A percentile compares a stretch with the other conserved stretches of the same genome.
phyloP scores from a whole-genome alignment of 73 alveolate genomes.

The Urostyla sp. region DNA sequence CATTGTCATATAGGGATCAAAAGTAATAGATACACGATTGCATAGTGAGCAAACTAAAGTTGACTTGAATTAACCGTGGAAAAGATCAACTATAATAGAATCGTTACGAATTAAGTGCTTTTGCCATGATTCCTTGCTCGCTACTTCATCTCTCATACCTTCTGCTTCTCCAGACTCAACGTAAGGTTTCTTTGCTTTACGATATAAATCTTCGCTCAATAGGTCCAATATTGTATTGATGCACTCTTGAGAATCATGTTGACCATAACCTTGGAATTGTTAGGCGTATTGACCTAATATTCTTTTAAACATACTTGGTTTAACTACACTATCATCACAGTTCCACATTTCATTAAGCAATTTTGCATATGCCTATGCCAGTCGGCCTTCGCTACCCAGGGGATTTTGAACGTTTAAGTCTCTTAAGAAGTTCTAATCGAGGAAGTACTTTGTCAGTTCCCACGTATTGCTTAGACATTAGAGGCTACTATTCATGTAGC shows the following conservation, averaged over 20 bases:
- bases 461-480: constrained; percentile 79
- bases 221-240: constrained; percentile 77
- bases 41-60: constrained; percentile 86
- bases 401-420: constrained; percentile 69
- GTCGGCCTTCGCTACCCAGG: constrained; percentile 79
- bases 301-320: constrained; percentile 70
- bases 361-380: constrained; percentile 74
- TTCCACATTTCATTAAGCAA: constrained; percentile 72
- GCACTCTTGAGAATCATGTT: constrained; percentile 88
- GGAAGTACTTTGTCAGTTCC: constrained; percentile 80
- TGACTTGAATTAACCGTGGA: constrained; percentile 95
- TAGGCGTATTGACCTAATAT: constrained; percentile 69
- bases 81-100: constrained; percentile 91
- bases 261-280: constrained; percentile 75
- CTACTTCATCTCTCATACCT: constrained; percentile 83
- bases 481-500: constrained; percentile 86
- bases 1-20: constrained; percentile 91
- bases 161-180: constrained; percentile 83
- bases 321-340: constrained; percentile 36
- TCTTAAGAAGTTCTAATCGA: constrained; percentile 44
- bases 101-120: constrained; percentile 85
- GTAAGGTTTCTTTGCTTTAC: constrained; percentile 77
- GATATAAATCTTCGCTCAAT: constrained; percentile 83
- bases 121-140: constrained; percentile 91
- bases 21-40: constrained; percentile 73